Percentiles rank a stretch among this genome's conserved stretches.
Evolutionary conservation across 768 basidiomycete species (phyloP).

Genomic region (Rhodotorula kratochvilovae): DNA sequence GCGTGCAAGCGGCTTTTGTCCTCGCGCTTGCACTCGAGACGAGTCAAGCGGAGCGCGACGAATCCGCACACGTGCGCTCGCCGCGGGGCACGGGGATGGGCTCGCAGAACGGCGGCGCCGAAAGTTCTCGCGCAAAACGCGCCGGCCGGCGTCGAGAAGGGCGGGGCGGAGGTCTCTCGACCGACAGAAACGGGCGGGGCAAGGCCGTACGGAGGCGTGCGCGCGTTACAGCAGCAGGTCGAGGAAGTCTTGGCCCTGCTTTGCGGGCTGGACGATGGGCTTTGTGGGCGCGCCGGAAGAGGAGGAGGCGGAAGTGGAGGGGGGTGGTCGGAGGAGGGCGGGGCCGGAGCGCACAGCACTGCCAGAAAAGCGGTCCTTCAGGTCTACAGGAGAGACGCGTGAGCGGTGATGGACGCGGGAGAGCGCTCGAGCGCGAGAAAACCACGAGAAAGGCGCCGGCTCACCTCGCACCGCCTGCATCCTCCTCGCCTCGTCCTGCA

Average conservation of each 20-base stretch:
- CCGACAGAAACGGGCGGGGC: no score
- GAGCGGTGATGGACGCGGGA: not conserved
- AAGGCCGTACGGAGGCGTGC: no score
- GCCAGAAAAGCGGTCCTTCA: constrained; percentile 29
- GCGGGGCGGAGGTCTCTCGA: no score
- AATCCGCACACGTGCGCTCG: no score
- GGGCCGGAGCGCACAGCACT: not conserved
- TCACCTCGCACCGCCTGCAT: constrained; percentile 28
- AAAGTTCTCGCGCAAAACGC: no score
- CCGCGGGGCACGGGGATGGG: no score
- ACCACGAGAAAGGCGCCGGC: not conserved
- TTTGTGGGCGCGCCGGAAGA: not conserved
- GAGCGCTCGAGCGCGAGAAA: not conserved
- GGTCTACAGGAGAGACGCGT: not conserved
- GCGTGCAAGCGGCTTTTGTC: no score
- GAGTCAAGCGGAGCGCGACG: no score
- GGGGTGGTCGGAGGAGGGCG: not conserved
- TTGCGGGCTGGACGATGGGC: not conserved
- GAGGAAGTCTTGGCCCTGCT: constrained; percentile 25
- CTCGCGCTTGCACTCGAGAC: no score
- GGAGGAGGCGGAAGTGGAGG: not conserved
- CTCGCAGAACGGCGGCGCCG: not conserved
- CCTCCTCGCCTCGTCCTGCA: constrained; percentile 27
- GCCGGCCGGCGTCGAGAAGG: not conserved
- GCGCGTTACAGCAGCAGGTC: constrained; percentile 13